phyloP scores from a whole-genome alignment of 768 basidiomycete species.

The Galerina marginata region DNA sequence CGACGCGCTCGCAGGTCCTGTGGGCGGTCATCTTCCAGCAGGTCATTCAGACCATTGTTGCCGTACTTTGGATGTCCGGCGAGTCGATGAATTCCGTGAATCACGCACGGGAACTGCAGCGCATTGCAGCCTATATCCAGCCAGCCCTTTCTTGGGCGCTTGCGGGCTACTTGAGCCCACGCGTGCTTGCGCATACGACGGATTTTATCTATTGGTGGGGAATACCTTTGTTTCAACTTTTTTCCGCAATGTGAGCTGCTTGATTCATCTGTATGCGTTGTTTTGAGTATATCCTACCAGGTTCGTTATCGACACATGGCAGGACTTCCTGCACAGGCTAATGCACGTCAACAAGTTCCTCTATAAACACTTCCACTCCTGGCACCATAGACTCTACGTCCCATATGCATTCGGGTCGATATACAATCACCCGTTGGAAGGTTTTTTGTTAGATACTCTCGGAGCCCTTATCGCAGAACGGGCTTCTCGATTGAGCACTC shows the following conservation, averaged over 20 bases:
- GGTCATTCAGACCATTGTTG: constrained; percentile 80
- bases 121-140: constrained; percentile 44
- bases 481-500: constrained; percentile 67
- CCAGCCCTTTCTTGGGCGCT: constrained; percentile 28
- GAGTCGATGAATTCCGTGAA: constrained; percentile 33
- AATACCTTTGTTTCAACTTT: constrained; percentile 73
- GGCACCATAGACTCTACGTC: constrained; percentile 95
- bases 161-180: constrained; percentile 48
- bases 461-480: constrained; percentile 82
- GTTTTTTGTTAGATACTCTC: constrained; percentile 84
- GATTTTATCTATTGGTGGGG: constrained; percentile 93
- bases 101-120: constrained; percentile 50
- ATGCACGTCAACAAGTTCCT: constrained; percentile 93
- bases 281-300: constrained; percentile 44
- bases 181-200: constrained; percentile 44
- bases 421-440: constrained; percentile 97
- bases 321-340: constrained; percentile 94
- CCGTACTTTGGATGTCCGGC: constrained; percentile 67
- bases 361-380: constrained; percentile 90
- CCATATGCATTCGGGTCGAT: constrained; percentile 96
- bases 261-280: not conserved
- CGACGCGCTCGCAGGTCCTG: constrained; percentile 72
- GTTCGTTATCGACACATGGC: constrained; percentile 96
- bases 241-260: constrained; percentile 77
- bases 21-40: constrained; percentile 89